Conservation (phyloP, 2,329 filamentous ascomycete genomes). For the Colletotrichum cereale region DNA sequence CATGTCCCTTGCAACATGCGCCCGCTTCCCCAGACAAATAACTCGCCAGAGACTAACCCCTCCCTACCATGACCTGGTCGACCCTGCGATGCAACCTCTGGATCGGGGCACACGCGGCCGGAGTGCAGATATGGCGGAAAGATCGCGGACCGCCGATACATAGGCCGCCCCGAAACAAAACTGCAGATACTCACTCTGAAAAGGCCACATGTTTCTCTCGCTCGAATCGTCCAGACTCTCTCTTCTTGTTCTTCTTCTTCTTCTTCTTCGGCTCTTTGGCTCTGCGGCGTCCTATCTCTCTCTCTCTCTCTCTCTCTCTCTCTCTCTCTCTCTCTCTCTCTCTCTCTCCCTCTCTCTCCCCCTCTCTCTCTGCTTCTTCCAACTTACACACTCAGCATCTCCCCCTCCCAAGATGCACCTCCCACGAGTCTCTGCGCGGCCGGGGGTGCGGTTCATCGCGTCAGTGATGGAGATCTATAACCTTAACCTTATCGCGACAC, state of each 20-base stretch:
- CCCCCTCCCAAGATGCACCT: too few species aligned
- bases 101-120: slow-evolving; percentile 4
- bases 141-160: not conserved
- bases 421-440: not conserved
- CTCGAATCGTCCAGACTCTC: not conserved
- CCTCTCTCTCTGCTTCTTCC: not conserved
- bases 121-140: not conserved
- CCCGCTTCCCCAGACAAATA: not conserved
- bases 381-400: not conserved
- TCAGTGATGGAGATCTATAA: slow-evolving; percentile 10
- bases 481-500: slow-evolving; percentile 15
- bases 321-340: not conserved
- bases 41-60: not conserved
- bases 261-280: too few species aligned
- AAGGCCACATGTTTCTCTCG: not conserved
- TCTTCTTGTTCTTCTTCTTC: too few species aligned
- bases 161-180: not conserved
- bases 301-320: too few species aligned
- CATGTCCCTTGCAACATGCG: not conserved
- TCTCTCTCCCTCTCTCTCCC: too few species aligned
- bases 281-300: not conserved
- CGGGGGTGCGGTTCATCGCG: slow-evolving; percentile 5
- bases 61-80: not conserved
- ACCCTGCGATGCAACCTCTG: not conserved
- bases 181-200: not conserved